Percentiles rank a stretch among this genome's conserved stretches.
phyloP scores from a whole-genome alignment of 1,284 basidiomycete species.

The Cryptococcus sp. region DNA sequence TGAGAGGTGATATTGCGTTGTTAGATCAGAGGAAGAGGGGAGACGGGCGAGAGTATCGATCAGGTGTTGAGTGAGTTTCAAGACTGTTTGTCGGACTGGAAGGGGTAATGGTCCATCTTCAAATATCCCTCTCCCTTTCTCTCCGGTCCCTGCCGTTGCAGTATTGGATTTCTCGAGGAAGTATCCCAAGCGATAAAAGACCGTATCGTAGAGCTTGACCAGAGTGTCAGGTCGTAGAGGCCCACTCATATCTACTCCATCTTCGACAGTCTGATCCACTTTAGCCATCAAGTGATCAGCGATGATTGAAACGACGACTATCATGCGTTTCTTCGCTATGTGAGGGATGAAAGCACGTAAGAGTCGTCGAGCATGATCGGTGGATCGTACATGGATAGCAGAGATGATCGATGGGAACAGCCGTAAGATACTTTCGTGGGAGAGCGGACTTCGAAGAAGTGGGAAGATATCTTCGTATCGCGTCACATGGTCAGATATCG shows the following conservation, averaged over 20 bases:
- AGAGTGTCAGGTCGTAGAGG: neutral
- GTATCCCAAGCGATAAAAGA: neutral
- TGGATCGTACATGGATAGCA: neutral
- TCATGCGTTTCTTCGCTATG: slow-evolving; percentile 7
- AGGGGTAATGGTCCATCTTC: slow-evolving; percentile 9
- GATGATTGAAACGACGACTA: slow-evolving; percentile 5
- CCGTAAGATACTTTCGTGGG: neutral
- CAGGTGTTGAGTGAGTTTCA: slow-evolving; percentile 4
- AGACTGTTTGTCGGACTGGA: slow-evolving; percentile 4
- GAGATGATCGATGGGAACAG: slow-evolving; percentile 6
- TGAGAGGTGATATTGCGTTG: neutral
- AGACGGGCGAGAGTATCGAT: slow-evolving; percentile 4
- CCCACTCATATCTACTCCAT: neutral
- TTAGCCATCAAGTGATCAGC: slow-evolving; percentile 5
- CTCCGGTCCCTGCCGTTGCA: too few relatives aligned
- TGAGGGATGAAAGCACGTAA: slow-evolving; percentile 5
- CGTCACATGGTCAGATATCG: too few relatives aligned
- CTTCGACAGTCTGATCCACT: slow-evolving; percentile 2
- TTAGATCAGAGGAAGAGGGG: slow-evolving; percentile 14
- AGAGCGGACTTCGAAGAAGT: neutral
- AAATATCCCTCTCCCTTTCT: neutral
- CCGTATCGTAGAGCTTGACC: neutral
- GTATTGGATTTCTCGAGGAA: neutral
- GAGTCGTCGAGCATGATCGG: neutral
- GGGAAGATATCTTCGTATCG: neutral